These are phyloP conservation scores for Rosa persica DNA, from an alignment of 306 rosid species.

Conservation along the genomic window DNA sequence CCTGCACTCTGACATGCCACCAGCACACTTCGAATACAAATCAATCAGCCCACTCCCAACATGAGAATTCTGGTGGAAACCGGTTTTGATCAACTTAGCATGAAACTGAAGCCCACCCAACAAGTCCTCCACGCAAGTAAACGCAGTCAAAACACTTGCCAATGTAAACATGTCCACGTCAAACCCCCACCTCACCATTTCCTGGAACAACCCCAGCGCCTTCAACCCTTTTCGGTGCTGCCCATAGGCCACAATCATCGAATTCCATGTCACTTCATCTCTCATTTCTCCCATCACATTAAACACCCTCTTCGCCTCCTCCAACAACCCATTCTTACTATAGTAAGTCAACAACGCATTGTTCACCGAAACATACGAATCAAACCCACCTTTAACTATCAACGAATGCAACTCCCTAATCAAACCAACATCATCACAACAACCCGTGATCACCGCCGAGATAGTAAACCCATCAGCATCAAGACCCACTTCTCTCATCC, in stretches of 20 bases:
- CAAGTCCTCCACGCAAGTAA: slow-evolving; percentile 62
- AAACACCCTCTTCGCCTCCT: slow-evolving; percentile 43
- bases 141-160: slow-evolving; percentile 83
- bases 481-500: slow-evolving; percentile 40
- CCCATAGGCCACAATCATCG: slow-evolving; percentile 70
- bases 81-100: slow-evolving; percentile 71
- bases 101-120: slow-evolving; percentile 77
- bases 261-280: slow-evolving; percentile 81
- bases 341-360: slow-evolving; percentile 57
- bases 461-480: slow-evolving; percentile 68
- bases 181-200: slow-evolving; percentile 57
- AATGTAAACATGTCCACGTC: slow-evolving; percentile 71
- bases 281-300: slow-evolving; percentile 47
- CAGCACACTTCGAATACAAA: slow-evolving; percentile 74
- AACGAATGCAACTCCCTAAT: slow-evolving; percentile 52
- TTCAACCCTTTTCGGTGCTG: slow-evolving; percentile 61
- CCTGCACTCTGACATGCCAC: slow-evolving; percentile 57
- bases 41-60: slow-evolving; percentile 85
- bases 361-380: slow-evolving; percentile 56
- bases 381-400: slow-evolving; percentile 50
- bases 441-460: slow-evolving; percentile 45
- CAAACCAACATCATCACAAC: slow-evolving; percentile 39
- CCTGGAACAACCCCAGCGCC: slow-evolving; percentile 59
- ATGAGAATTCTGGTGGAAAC: slow-evolving; percentile 70
- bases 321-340: slow-evolving; percentile 46